Conservation (phyloP, 352 stramenopile species). For the Lagenidium giganteum region DNA sequence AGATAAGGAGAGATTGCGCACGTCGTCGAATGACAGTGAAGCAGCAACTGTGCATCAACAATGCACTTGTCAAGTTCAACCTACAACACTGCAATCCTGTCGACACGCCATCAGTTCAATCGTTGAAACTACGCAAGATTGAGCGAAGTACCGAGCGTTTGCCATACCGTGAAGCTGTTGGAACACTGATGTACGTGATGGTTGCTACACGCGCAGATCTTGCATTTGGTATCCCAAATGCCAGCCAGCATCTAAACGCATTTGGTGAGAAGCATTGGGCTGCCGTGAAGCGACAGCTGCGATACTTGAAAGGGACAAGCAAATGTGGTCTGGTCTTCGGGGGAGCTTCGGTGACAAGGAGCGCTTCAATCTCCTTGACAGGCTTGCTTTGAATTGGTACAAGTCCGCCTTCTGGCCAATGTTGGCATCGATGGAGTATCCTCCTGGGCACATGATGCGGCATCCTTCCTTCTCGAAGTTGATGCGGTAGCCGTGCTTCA, state of each 20-base stretch:
- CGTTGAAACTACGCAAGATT: constrained; percentile 3
- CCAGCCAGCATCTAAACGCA: neutral
- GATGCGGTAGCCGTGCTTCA: no score
- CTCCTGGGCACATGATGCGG: no score
- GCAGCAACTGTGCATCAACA: constrained; percentile 1
- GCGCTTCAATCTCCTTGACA: no score
- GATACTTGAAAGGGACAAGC: constrained; percentile 7
- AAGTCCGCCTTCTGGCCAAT: no score
- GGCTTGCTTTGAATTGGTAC: no score
- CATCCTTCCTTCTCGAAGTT: no score
- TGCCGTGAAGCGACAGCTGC: constrained; percentile 2
- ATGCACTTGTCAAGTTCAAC: constrained; percentile 10
- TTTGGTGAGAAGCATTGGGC: constrained; percentile 9
- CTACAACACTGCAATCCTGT: constrained; percentile 2
- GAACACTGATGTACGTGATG: constrained; percentile 19
- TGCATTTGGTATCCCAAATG: constrained; percentile 8
- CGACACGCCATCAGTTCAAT: neutral
- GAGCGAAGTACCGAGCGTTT: constrained; percentile 1
- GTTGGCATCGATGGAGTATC: no score
- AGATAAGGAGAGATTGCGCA: constrained; percentile 1
- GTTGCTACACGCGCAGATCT: constrained; percentile 12
- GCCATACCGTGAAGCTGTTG: constrained; percentile 12
- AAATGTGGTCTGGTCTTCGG: constrained; percentile 5
- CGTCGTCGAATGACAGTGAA: constrained; percentile 7
- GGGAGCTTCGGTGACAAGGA: neutral